Evolutionary conservation across 202 grass and related monocot genomes (phyloP), one percentile per base, ranked within the genome.

Genomic region (Zoysia matrella): DNA sequence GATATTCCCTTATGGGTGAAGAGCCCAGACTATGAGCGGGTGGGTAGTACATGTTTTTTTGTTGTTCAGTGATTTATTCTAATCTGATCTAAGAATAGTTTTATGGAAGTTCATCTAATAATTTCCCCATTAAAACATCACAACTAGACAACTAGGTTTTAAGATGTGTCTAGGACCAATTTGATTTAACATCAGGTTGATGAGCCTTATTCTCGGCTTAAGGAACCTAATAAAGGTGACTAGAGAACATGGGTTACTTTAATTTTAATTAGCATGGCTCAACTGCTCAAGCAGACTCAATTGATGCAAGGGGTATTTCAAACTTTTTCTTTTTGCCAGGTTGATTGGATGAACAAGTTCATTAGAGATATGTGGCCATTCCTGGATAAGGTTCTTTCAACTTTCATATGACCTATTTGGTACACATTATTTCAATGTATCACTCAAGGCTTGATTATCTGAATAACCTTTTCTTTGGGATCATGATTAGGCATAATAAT

Each of bases 261-360:
- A 22, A 9, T 18, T 51, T 61, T 41, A 47, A 54, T 53, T 53
- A 15, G 2, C 47, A 44, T 49, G 6, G 12, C 6, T 58, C 39
- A 57, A 30, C 22, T 30, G 22, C 22, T 30, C 22, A 22, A 48
- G 51, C 71, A 84, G 0, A 72, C 56, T 61, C 12, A 16, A 7
- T 56, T 67, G 2, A 82, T 5, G n/a, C 46, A 51, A 43, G 66
- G 11, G 12, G 42, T 72, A 46, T 70, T 71, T 79, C n/a, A 15
- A 1, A 64, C 46, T 22, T 18, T 43, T n/a, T 52, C 85, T 87
- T 89, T 52, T 30, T 30, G 22, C 22, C 90, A 98, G 95, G 62
- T 91, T 69, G 95, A 98, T 9, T 98, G 95, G 95, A 69, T 98
- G 82, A 98, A 98, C 81, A 91, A 86, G 49, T 95, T 98, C 86